phyloP scores from a whole-genome alignment of 176 grass and related monocot genomes.

The Ananas comosus region DNA sequence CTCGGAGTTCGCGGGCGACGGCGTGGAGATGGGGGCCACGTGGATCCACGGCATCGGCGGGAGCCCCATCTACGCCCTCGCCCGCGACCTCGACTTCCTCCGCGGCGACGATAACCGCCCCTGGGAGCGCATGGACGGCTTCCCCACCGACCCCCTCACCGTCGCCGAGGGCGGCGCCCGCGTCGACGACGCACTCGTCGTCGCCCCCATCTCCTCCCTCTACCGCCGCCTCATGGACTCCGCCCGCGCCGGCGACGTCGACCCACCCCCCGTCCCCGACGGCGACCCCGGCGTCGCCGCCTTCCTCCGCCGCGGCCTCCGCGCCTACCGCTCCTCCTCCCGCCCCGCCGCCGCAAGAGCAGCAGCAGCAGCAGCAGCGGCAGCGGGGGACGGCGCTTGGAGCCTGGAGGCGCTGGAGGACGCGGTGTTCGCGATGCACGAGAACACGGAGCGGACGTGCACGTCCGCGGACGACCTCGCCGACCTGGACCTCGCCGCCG shows the following conservation, averaged over 20 bases:
- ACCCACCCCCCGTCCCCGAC: not conserved
- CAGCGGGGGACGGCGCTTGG: not conserved
- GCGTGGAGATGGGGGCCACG: slow-evolving; percentile 80
- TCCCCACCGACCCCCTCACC: slow-evolving; percentile 48
- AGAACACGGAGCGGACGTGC: slow-evolving; percentile 44
- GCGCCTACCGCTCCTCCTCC: slow-evolving; percentile 31
- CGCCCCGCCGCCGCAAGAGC: not conserved
- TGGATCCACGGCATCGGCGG: slow-evolving; percentile 81
- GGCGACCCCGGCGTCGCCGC: slow-evolving; percentile 24
- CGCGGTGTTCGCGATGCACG: slow-evolving; percentile 54
- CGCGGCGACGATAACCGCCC: not conserved
- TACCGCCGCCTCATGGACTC: slow-evolving; percentile 59
- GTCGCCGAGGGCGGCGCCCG: slow-evolving; percentile 54
- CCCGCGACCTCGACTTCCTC: slow-evolving; percentile 37
- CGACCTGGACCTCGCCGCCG: slow-evolving; percentile 57
- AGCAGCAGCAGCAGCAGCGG: no score
- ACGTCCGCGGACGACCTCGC: slow-evolving; percentile 61
- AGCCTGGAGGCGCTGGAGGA: slow-evolving; percentile 48
- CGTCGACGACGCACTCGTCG: slow-evolving; percentile 40
- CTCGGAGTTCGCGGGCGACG: slow-evolving; percentile 51
- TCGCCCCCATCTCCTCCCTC: slow-evolving; percentile 35
- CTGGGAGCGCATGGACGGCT: slow-evolving; percentile 90
- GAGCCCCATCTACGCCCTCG: slow-evolving; percentile 65
- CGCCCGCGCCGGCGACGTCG: slow-evolving; percentile 43
- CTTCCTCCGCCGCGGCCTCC: slow-evolving; percentile 56